These are phyloP conservation scores for Fonsecaea monophora DNA, from an alignment of 2,329 filamentous ascomycete genomes.

Conservation along the genomic window DNA sequence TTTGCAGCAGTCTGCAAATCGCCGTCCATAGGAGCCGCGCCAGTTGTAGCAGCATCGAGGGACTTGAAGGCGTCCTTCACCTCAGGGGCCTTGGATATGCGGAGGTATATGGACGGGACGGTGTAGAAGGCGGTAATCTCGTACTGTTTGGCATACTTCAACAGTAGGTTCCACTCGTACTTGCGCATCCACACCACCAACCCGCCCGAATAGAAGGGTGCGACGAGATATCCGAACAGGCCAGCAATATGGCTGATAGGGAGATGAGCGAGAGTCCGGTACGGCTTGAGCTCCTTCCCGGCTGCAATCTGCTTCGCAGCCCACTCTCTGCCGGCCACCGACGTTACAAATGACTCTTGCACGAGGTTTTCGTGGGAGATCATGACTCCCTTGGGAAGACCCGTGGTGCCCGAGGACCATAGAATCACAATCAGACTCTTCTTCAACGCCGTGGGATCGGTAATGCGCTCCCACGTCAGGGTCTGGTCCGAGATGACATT, in stretches of 20 bases:
- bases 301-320: constrained; percentile 42
- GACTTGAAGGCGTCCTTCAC: constrained; percentile 64
- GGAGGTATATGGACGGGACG: constrained; percentile 67
- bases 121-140: constrained; percentile 63
- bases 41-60: constrained; percentile 57
- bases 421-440: constrained; percentile 54
- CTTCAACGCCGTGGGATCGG: constrained; percentile 56
- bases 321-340: constrained; percentile 32
- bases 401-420: constrained; percentile 58
- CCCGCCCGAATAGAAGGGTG: constrained; percentile 55
- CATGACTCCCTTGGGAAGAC: constrained; percentile 55
- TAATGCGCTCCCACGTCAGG: constrained; percentile 62
- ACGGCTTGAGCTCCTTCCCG: constrained; percentile 43
- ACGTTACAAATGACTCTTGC: constrained; percentile 44
- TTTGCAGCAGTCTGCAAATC: constrained; percentile 61
- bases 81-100: constrained; percentile 63
- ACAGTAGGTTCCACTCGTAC: constrained; percentile 64
- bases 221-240: constrained; percentile 56
- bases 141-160: constrained; percentile 59
- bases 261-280: constrained; percentile 54
- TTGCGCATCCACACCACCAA: constrained; percentile 68
- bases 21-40: constrained; percentile 64
- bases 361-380: constrained; percentile 55
- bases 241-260: constrained; percentile 58
- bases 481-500: constrained; percentile 47